phyloP scores from a whole-genome alignment of 2,329 filamentous ascomycete species.

The Drechslerella dactyloides region DNA sequence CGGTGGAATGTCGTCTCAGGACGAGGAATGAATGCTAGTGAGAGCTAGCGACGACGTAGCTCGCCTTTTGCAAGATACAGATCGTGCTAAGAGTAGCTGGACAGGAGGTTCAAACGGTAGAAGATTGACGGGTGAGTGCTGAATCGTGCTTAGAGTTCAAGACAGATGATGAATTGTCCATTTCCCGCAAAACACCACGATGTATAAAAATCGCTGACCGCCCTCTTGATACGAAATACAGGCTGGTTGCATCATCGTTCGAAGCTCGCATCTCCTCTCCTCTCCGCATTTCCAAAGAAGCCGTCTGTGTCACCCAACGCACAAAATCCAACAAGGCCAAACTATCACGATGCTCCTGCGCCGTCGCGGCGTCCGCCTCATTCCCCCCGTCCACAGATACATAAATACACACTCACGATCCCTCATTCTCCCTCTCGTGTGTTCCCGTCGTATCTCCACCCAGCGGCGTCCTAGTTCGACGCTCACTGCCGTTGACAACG shows the following conservation, averaged over 20 bases:
- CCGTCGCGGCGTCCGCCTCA: conserved; percentile 41
- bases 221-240: too few species aligned
- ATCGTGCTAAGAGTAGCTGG: too few species aligned
- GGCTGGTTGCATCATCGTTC: too few species aligned
- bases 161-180: conserved; percentile 2
- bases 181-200: not conserved
- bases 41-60: conserved; percentile 6
- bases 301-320: conserved; percentile 12
- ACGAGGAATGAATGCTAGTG: not conserved
- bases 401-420: conserved; percentile 11
- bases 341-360: conserved; percentile 27
- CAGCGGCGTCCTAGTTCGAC: conserved; percentile 43
- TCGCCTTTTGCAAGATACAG: too few species aligned
- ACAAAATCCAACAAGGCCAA: conserved; percentile 44
- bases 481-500: conserved; percentile 22
- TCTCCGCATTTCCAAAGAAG: not conserved
- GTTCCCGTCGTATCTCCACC: conserved; percentile 30
- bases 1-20: too few species aligned
- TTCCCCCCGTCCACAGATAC: conserved; percentile 21
- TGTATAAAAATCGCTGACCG: too few species aligned
- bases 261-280: not conserved
- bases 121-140: too few species aligned
- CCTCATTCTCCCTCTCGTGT: conserved; percentile 27
- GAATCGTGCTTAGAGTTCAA: conserved; percentile 29
- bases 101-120: too few species aligned